Evolutionary conservation across 345 rosid species (phyloP).

Genomic region (Gossypium herbaceum): DNA sequence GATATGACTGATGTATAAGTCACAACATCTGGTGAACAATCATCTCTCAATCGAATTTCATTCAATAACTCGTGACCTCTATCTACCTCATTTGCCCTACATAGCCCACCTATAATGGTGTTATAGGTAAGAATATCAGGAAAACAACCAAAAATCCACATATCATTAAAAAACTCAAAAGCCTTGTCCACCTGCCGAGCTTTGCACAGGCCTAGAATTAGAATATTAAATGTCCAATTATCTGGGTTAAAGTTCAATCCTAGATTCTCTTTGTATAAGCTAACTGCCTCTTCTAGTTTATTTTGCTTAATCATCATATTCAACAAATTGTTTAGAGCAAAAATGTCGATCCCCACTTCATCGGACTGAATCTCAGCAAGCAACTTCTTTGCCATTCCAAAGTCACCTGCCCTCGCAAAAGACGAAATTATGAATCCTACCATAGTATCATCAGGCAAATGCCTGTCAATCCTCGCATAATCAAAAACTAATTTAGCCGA

Average conservation of each 20-base stretch:
- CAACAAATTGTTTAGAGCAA: constrained; percentile 50
- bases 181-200: constrained; percentile 44
- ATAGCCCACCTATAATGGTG: constrained; percentile 67
- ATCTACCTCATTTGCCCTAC: constrained; percentile 50
- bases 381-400: constrained; percentile 45
- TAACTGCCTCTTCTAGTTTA: constrained; percentile 53
- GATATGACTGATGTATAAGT: constrained; percentile 72
- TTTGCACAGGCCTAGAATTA: constrained; percentile 63
- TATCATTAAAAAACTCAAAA: constrained; percentile 44
- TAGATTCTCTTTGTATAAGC: constrained; percentile 43
- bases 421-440: constrained; percentile 52
- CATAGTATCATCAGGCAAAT: constrained; percentile 37
- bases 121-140: constrained; percentile 71
- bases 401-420: constrained; percentile 37
- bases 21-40: constrained; percentile 47
- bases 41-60: constrained; percentile 34
- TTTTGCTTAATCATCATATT: constrained; percentile 44
- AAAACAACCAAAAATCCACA: constrained; percentile 51
- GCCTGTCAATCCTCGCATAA: constrained; percentile 70
- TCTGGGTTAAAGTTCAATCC: constrained; percentile 41
- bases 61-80: constrained; percentile 50
- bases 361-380: constrained; percentile 38
- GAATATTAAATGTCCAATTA: constrained; percentile 70
- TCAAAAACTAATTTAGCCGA: constrained; percentile 41
- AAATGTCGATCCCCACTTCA: constrained; percentile 33